phyloP scores from a whole-genome alignment of 495 filamentous ascomycete species.

The Trichoderma asperelloides region DNA sequence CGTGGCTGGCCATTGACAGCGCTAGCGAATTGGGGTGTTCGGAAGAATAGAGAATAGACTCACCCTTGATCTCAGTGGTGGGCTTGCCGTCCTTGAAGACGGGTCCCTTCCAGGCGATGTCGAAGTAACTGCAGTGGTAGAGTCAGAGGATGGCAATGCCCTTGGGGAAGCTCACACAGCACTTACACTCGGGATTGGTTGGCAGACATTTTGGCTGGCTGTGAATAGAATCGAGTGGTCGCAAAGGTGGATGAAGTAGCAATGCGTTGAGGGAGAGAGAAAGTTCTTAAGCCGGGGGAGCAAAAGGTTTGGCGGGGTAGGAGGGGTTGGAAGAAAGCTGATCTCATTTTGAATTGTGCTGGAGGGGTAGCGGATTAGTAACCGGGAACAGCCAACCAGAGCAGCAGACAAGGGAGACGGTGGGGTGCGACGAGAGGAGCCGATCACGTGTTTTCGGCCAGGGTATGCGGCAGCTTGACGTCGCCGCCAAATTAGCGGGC shows the following conservation, averaged over 20 bases:
- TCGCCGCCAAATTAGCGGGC: not conserved
- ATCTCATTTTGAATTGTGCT: conserved; percentile 12
- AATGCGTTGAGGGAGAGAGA: conserved; percentile 7
- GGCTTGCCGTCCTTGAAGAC: conserved; percentile 49
- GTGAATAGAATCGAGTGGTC: conserved; percentile 10
- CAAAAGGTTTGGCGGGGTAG: conserved; percentile 15
- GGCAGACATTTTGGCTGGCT: conserved; percentile 10
- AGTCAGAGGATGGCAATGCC: not conserved
- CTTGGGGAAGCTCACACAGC: not conserved
- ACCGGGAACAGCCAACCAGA: conserved; percentile 2
- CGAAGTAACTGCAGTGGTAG: conserved; percentile 21
- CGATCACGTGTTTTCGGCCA: not conserved
- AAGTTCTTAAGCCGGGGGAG: conserved; percentile 4
- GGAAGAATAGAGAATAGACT: conserved; percentile 23
- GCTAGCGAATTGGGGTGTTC: not conserved
- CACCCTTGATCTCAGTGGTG: conserved; percentile 52
- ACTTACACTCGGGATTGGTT: conserved; percentile 6
- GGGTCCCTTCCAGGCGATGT: conserved; percentile 56
- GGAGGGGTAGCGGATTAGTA: conserved; percentile 6
- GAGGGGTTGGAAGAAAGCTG: conserved; percentile 12
- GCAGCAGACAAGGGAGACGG: not conserved
- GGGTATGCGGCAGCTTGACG: conserved; percentile 4
- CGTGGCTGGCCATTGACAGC: not conserved
- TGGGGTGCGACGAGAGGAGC: conserved; percentile 8
- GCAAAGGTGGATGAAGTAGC: conserved; percentile 5